These are phyloP conservation scores for Albizia julibrissin DNA, from an alignment of 306 rosid species.

Conservation along the genomic window DNA sequence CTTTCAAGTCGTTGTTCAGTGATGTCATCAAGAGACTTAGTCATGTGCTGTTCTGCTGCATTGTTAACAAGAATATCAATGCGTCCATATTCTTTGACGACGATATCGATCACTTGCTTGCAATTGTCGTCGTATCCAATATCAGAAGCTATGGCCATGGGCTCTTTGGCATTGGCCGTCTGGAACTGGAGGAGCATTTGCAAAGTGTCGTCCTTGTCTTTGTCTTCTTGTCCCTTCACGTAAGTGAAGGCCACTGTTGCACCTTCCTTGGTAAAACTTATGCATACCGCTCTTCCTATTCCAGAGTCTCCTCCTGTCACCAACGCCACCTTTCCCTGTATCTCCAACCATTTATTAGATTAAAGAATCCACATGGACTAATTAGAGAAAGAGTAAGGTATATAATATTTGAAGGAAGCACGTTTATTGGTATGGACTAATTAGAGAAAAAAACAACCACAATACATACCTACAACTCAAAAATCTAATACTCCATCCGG, in stretches of 20 bases:
- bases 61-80: constrained; percentile 58
- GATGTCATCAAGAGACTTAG: constrained; percentile 39
- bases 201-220: constrained; percentile 50
- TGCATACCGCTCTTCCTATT: constrained; percentile 55
- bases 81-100: constrained; percentile 47
- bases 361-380: no score
- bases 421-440: no score
- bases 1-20: constrained; percentile 44
- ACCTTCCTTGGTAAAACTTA: constrained; percentile 51
- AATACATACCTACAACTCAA: no score
- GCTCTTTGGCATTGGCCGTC: constrained; percentile 42
- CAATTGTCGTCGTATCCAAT: constrained; percentile 55
- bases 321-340: constrained; percentile 62
- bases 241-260: constrained; percentile 66
- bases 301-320: constrained; percentile 73
- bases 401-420: no score
- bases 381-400: no score
- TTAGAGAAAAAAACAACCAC: no score
- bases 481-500: no score
- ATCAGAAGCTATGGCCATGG: constrained; percentile 55
- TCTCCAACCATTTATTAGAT: background rate
- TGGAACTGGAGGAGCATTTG: constrained; percentile 40
- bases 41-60: constrained; percentile 51
- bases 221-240: constrained; percentile 58
- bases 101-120: constrained; percentile 45